These are phyloP conservation scores for Fusarium succisae DNA, from an alignment of 2,329 filamentous ascomycete species.

Conservation along the genomic window DNA sequence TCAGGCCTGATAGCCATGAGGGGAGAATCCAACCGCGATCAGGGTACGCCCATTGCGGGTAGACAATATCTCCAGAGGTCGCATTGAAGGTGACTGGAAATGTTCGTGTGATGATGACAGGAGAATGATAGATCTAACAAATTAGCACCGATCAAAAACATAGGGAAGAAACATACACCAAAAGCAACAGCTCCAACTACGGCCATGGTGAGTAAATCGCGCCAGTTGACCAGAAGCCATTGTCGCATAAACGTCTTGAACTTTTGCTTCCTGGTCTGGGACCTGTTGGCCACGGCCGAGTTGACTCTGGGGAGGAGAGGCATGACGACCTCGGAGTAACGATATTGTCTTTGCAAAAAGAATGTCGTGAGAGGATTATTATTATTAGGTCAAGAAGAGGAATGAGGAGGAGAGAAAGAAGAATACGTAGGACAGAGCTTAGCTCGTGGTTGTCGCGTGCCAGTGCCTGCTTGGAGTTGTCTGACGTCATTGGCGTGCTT, in stretches of 20 bases:
- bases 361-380: not conserved
- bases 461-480: constrained; percentile 17
- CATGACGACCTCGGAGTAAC: constrained; percentile 20
- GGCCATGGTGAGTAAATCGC: constrained; percentile 68
- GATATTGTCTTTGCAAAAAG: not conserved
- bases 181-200: constrained; percentile 54
- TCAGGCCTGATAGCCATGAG: constrained; percentile 65
- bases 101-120: constrained; percentile 64
- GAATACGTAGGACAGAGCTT: not conserved
- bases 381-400: not conserved
- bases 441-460: constrained; percentile 20
- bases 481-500: constrained; percentile 26
- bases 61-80: constrained; percentile 67
- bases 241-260: constrained; percentile 44
- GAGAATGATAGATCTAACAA: constrained; percentile 59
- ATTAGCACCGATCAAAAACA: not conserved
- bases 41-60: constrained; percentile 72
- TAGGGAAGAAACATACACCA: constrained; percentile 36
- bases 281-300: not conserved
- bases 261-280: constrained; percentile 8
- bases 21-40: constrained; percentile 70
- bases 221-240: constrained; percentile 68
- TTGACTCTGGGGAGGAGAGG: constrained; percentile 29
- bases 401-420: not conserved
- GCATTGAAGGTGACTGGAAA: constrained; percentile 68